These are phyloP conservation scores for Colletotrichum incanum DNA, from an alignment of 2,329 filamentous ascomycete species.

Conservation along the genomic window DNA sequence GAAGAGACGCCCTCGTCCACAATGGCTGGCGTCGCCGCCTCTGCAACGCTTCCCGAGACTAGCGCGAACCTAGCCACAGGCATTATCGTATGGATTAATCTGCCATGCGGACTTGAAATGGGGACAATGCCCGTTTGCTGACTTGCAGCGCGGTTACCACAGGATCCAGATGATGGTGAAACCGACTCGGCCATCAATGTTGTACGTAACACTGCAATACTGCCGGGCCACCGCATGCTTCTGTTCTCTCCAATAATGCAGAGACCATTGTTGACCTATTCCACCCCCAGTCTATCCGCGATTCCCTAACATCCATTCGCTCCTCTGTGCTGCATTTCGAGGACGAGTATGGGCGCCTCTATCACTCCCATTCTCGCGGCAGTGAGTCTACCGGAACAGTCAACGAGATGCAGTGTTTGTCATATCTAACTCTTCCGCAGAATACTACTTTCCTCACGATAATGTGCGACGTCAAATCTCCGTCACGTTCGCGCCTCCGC, in stretches of 20 bases:
- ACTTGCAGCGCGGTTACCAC: not conserved
- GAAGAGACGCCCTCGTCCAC: not conserved
- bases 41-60: not conserved
- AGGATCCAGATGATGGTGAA: constrained; percentile 31
- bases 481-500: accelerated
- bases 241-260: not conserved
- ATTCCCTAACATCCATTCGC: constrained; percentile 34
- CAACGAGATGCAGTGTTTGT: accelerated
- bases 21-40: not conserved
- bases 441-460: constrained; percentile 39
- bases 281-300: constrained; percentile 15
- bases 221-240: accelerated
- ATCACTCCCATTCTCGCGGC: constrained; percentile 35
- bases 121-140: not conserved
- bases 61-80: constrained; percentile 33
- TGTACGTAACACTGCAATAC: not conserved
- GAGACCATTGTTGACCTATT: not conserved
- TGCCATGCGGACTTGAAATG: no score
- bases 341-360: constrained; percentile 28
- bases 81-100: constrained; percentile 27
- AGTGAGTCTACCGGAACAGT: not conserved
- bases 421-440: not conserved
- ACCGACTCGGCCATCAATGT: constrained; percentile 34
- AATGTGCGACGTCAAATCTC: not conserved
- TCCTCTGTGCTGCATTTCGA: constrained; percentile 34